A percentile compares a stretch with the other conserved stretches of the same genome.
Evolutionary conservation across 257 asterid genomes (phyloP).

Genomic region (Handroanthus guayacan): DNA sequence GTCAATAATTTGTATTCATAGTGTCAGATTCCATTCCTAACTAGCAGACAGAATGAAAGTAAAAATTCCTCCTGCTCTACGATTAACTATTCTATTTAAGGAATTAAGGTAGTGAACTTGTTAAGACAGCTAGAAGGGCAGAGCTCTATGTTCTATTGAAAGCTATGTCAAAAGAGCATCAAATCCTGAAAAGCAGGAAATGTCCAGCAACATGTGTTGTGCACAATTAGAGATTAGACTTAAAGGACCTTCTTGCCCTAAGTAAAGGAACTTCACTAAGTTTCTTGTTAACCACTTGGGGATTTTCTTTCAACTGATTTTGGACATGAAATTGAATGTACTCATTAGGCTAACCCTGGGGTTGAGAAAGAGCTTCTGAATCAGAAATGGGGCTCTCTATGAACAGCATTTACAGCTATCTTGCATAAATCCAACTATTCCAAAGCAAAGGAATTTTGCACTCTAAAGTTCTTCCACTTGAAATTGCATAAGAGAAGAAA

Average conservation of each 20-base stretch:
- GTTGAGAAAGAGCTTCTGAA: too few relatives aligned
- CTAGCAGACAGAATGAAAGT: neutral
- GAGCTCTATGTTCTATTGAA: constrained; percentile 8
- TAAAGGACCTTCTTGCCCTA: neutral
- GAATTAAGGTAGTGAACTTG: neutral
- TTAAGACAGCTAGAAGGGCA: constrained; percentile 8
- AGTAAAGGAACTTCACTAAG: neutral
- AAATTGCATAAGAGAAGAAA: too few relatives aligned
- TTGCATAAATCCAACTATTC: neutral
- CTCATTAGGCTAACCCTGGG: too few relatives aligned
- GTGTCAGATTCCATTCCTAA: neutral
- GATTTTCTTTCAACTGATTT: too few relatives aligned
- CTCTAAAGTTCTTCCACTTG: neutral
- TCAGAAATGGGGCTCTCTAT: too few relatives aligned
- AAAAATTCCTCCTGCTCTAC: too few relatives aligned
- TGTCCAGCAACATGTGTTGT: neutral
- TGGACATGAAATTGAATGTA: too few relatives aligned
- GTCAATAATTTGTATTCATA: neutral
- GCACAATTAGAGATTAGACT: constrained; percentile 7
- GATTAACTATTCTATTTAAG: neutral
- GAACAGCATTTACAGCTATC: neutral
- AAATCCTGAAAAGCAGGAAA: neutral
- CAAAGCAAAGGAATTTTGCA: neutral
- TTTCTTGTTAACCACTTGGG: too few relatives aligned
- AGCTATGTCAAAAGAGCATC: neutral